Base-by-base conservation (phyloP, 768 basidiomycete genomes). In the Lyophyllum atratum region DNA sequence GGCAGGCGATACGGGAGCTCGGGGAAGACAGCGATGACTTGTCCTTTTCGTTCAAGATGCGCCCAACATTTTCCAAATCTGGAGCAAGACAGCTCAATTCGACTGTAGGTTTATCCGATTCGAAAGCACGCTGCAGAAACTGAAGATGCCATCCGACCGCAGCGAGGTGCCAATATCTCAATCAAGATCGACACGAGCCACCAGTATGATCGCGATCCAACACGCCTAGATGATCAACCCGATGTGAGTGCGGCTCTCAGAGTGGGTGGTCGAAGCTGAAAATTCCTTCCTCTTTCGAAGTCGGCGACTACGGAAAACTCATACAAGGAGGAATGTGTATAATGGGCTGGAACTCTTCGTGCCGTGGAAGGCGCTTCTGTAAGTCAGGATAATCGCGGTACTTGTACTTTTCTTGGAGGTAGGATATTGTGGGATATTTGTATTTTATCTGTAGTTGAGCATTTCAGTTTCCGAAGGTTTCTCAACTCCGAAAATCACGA, bases 111-210 rank as follows among this genome's bases (percentile, higher is more conserved):
- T 37, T 26, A 24, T 44, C 56, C 40, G 49, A 28, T 52, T 28
- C 25, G 12, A 34, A 15, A 17, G 45, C 40, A 26, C 15, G 15
- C n/a, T 44, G 39, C 19, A 46, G 28, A 21, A 19, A 42, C 34
- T 49, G 22, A 50, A 59, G 29, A 56, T 55, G 21, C 28, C 25
- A 54, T 39, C 6, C 52, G 37, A 49, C 55, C 31, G 31, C 51
- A 80, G 76, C 71, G 68, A 60, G 76, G 77, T 44, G 77, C 79
- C 49, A 81, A 81, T 59, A 83, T 86, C 60, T 82, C 85, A 31
- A 85, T 87, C 71, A 83, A 84, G 70, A 82, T 87, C 54, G 82
- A 86, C 65, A 86, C 85, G 8, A 84, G 76, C 39, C 76, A 83
- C 26, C 85, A 86, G 54, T 76, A 73, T 46, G 66, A 72, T 46